A percentile compares a stretch with the other conserved stretches of the same genome.
Conservation (phyloP, 1,284 basidiomycete species). For the Papiliotrema terrestris region DNA sequence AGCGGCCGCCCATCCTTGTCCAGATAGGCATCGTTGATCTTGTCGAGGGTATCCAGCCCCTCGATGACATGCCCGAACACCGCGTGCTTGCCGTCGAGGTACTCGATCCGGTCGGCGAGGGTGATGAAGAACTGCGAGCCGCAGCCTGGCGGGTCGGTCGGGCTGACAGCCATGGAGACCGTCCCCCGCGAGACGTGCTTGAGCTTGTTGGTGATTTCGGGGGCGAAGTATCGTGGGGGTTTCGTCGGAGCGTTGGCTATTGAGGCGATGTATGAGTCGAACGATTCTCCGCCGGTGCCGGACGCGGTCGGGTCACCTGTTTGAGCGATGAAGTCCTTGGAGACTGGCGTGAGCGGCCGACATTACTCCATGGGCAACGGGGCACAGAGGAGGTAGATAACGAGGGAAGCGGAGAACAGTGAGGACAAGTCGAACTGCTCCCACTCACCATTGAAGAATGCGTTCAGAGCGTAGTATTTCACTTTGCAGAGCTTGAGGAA, state of each 20-base stretch:
- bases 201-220: constrained; percentile 65
- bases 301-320: constrained; percentile 92
- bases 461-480: constrained; percentile 93
- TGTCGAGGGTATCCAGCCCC: constrained; percentile 86
- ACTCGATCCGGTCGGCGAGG: constrained; percentile 82
- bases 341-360: constrained; percentile 59
- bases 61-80: constrained; percentile 95
- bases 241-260: constrained; percentile 43
- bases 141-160: constrained; percentile 69
- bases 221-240: constrained; percentile 75
- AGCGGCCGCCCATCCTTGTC: constrained; percentile 86
- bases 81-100: constrained; percentile 92
- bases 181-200: constrained; percentile 87
- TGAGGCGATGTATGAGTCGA: constrained; percentile 65
- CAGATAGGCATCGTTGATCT: constrained; percentile 84
- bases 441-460: constrained; percentile 88
- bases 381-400: not conserved
- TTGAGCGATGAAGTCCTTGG: constrained; percentile 94
- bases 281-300: constrained; percentile 85
- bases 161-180: constrained; percentile 89
- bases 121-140: constrained; percentile 97
- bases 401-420: too few species aligned
- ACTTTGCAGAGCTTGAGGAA: constrained; percentile 96
- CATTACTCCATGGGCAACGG: not conserved
- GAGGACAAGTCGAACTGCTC: too few species aligned